phyloP scores from a whole-genome alignment of 2,329 filamentous ascomycete genomes.

The Penicillium sp. region DNA sequence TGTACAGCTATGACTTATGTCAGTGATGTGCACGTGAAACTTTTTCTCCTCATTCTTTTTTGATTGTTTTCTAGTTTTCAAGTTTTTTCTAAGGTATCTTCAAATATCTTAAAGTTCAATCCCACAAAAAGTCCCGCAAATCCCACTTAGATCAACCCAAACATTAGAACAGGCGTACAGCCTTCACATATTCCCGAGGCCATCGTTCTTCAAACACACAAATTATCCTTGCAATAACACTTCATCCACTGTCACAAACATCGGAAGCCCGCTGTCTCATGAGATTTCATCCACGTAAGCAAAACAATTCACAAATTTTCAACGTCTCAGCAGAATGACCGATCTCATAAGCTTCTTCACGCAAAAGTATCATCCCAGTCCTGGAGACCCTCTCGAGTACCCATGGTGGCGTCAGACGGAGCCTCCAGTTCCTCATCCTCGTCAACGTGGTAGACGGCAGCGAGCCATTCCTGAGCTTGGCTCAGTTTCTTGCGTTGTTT shows the following conservation, averaged over 20 bases:
- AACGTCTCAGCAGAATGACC: too few relatives aligned
- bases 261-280: too few relatives aligned
- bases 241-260: background rate
- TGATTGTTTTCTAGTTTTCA: background rate
- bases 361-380: background rate
- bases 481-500: constrained; percentile 37
- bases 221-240: background rate
- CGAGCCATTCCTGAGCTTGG: constrained; percentile 36
- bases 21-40: background rate
- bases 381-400: background rate
- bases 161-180: too few relatives aligned
- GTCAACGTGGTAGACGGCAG: constrained; percentile 3
- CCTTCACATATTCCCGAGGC: background rate
- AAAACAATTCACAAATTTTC: too few relatives aligned
- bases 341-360: background rate
- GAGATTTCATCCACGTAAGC: too few relatives aligned
- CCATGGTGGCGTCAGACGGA: background rate
- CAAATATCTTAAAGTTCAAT: too few relatives aligned
- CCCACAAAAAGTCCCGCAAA: too few relatives aligned
- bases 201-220: background rate
- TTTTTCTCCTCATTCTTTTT: background rate
- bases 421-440: background rate
- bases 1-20: background rate
- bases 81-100: too few relatives aligned
- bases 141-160: too few relatives aligned